Conservation (phyloP, 179 eudicot genomes). For the Carnegiea gigantea region DNA sequence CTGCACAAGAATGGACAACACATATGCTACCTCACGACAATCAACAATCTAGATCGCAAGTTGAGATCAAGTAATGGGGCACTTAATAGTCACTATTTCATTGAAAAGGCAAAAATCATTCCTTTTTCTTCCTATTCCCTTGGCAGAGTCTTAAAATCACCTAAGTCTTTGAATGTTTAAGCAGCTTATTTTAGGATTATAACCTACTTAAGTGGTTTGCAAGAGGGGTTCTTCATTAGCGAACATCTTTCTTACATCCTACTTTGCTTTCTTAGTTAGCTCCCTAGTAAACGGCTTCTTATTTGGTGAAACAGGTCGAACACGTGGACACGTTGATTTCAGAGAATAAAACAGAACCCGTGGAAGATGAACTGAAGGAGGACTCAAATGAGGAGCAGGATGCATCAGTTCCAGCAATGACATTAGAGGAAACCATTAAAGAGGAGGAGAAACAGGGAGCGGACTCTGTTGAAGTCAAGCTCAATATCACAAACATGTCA, state of each 20-base stretch:
- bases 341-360: not conserved
- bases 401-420: too few relatives aligned
- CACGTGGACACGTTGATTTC: not conserved
- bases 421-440: too few relatives aligned
- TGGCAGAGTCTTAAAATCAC: not conserved
- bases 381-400: not conserved
- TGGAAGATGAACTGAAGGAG: not conserved
- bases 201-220: not conserved
- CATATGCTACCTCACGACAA: not conserved
- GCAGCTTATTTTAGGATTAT: not conserved
- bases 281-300: not conserved
- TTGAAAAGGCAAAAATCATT: not conserved
- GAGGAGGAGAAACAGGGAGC: too few relatives aligned
- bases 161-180: not conserved
- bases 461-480: too few relatives aligned
- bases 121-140: not conserved
- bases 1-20: not conserved
- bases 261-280: not conserved
- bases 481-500: too few relatives aligned
- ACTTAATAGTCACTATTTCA: not conserved
- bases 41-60: not conserved
- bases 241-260: not conserved
- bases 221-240: not conserved
- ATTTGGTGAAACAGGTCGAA: slow-evolving; percentile 16
- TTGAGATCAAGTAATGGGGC: not conserved